These are phyloP conservation scores for Eucalyptus polybractea DNA, from an alignment of 345 rosid genomes.

Conservation along the genomic window DNA sequence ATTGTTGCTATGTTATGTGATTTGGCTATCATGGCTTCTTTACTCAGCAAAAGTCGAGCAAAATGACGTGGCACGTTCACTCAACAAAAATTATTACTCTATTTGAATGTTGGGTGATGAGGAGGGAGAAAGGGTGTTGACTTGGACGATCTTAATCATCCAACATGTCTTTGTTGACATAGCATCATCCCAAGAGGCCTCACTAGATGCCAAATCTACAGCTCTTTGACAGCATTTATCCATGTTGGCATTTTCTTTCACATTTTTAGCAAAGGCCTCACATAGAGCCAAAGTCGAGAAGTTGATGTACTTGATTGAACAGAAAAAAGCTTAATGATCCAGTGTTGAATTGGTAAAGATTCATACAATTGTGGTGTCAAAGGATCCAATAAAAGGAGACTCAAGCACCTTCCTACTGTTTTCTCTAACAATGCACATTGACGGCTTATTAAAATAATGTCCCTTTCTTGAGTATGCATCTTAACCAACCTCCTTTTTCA, in stretches of 20 bases:
- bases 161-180: not conserved
- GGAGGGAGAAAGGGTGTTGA: not conserved
- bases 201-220: not conserved
- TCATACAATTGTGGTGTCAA: not conserved
- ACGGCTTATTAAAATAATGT: not conserved
- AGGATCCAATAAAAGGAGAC: not conserved
- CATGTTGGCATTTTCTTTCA: not conserved
- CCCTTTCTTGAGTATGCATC: not conserved
- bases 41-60: not conserved
- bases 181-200: not conserved
- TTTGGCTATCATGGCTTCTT: not conserved
- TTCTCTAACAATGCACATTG: not conserved
- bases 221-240: not conserved
- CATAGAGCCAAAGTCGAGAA: not conserved
- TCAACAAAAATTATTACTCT: not conserved
- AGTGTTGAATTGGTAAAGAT: not conserved
- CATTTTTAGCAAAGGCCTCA: not conserved
- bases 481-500: not conserved
- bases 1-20: not conserved
- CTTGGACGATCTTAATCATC: not conserved
- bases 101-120: not conserved
- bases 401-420: not conserved
- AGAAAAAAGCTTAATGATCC: not conserved
- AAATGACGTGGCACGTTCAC: not conserved
- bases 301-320: not conserved